phyloP scores from a whole-genome alignment of 805 yeast genomes.

The Candida maltosa region DNA sequence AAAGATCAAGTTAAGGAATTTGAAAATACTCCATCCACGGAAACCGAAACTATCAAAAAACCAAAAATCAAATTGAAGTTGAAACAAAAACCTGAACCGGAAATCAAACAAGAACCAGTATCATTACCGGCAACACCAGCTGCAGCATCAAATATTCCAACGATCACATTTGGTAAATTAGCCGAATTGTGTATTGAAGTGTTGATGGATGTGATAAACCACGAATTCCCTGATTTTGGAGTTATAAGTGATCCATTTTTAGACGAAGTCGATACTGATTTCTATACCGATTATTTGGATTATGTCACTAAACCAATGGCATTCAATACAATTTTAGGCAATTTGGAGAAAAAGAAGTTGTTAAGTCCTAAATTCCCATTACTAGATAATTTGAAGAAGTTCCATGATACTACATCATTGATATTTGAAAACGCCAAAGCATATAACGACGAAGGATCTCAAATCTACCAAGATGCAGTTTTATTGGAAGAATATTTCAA shows the following conservation, averaged over 20 bases:
- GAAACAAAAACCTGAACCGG: slow-evolving; percentile 7
- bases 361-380: slow-evolving; percentile 18
- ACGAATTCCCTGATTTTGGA: slow-evolving; percentile 48
- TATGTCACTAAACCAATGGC: slow-evolving; percentile 74
- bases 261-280: slow-evolving; percentile 65
- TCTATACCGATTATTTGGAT: slow-evolving; percentile 78
- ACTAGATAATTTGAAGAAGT: slow-evolving; percentile 52
- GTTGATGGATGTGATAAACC: slow-evolving; percentile 39
- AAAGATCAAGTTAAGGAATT: slow-evolving; percentile 44
- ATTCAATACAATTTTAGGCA: slow-evolving; percentile 53
- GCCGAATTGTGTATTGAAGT: slow-evolving; percentile 19
- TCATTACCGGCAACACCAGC: too few species aligned
- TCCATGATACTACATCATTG: slow-evolving; percentile 54
- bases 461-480: slow-evolving; percentile 68
- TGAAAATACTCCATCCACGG: slow-evolving; percentile 11
- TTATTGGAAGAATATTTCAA: slow-evolving; percentile 54
- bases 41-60: slow-evolving; percentile 4
- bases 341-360: slow-evolving; percentile 49
- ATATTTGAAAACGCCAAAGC: slow-evolving; percentile 77
- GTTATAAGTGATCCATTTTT: slow-evolving; percentile 67
- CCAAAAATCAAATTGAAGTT: slow-evolving; percentile 12
- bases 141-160: slow-evolving; percentile 4
- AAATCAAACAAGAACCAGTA: slow-evolving; percentile 1
- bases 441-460: slow-evolving; percentile 72
- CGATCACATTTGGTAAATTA: slow-evolving; percentile 16